These are phyloP conservation scores for Paramecium biaurelia DNA, from an alignment of 73 alveolate species.

Conservation along the genomic window DNA sequence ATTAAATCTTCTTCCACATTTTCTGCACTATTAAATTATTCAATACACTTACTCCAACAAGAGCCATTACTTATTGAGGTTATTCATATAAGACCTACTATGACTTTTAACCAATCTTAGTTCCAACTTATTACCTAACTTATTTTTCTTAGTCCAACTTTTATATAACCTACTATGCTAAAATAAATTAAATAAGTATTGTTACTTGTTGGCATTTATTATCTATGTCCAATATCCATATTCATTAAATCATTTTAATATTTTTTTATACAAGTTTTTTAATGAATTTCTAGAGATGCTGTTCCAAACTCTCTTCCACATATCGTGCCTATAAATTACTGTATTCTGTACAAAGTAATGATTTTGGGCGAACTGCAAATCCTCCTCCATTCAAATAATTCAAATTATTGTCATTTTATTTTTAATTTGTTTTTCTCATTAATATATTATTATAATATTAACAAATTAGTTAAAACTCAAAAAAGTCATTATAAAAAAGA, in stretches of 20 bases:
- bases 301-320: slow-evolving; percentile 66
- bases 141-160: neutral
- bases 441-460: neutral
- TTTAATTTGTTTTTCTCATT: neutral
- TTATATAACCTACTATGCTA: slow-evolving; percentile 17
- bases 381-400: slow-evolving; percentile 12
- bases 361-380: neutral
- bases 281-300: slow-evolving; percentile 40
- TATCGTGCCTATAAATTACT: slow-evolving; percentile 1
- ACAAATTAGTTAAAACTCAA: neutral
- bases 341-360: neutral
- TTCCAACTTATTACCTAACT: neutral
- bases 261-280: slow-evolving; percentile 49
- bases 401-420: neutral
- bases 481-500: neutral
- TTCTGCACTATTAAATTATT: neutral
- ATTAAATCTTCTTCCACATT: slow-evolving; percentile 52
- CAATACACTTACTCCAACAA: neutral
- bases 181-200: neutral
- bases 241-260: slow-evolving; percentile 13
- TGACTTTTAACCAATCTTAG: neutral
- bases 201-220: slow-evolving; percentile 38
- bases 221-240: slow-evolving; percentile 4
- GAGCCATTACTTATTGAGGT: slow-evolving; percentile 1
- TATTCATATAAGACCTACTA: neutral